Evolutionary conservation across 179 eudicot species (phyloP).

Genomic region (Nepenthes alata): DNA sequence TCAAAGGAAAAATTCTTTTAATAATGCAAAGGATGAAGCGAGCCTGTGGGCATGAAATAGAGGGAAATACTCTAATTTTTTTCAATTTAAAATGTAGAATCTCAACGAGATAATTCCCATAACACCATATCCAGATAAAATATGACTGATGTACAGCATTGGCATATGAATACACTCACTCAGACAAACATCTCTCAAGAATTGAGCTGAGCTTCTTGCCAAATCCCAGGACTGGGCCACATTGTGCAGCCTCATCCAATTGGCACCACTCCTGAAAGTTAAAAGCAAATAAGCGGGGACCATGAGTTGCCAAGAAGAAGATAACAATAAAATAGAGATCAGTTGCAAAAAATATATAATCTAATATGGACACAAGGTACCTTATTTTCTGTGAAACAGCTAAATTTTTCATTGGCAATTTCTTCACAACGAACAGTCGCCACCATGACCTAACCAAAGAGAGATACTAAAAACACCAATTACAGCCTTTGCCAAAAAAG

Average conservation of each 20-base stretch:
- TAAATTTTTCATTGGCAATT: conserved; percentile 71
- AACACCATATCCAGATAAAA: too few relatives aligned
- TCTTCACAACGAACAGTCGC: conserved; percentile 99
- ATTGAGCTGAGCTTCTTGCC: conserved; percentile 56
- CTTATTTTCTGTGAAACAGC: conserved; percentile 54
- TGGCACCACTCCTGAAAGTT: conserved; percentile 59
- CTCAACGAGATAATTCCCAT: too few relatives aligned
- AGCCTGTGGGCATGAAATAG: too few relatives aligned
- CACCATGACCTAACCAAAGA: conserved; percentile 70
- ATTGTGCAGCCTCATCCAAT: conserved; percentile 39
- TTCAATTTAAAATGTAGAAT: too few relatives aligned
- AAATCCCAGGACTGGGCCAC: conserved; percentile 39
- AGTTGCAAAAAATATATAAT: neutral
- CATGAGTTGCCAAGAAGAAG: neutral
- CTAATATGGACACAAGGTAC: conserved; percentile 16
- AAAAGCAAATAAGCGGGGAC: neutral
- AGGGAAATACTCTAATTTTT: too few relatives aligned
- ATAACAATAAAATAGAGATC: neutral
- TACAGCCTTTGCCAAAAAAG: neutral
- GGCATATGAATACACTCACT: conserved; percentile 29
- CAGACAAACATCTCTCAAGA: conserved; percentile 35
- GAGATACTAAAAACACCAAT: neutral
- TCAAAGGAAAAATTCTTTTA: too few relatives aligned
- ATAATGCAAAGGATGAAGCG: too few relatives aligned
- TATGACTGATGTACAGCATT: conserved; percentile 6